These are phyloP conservation scores for Zygotorulaspora sp. DNA, from an alignment of 805 yeast genomes.

Conservation along the genomic window DNA sequence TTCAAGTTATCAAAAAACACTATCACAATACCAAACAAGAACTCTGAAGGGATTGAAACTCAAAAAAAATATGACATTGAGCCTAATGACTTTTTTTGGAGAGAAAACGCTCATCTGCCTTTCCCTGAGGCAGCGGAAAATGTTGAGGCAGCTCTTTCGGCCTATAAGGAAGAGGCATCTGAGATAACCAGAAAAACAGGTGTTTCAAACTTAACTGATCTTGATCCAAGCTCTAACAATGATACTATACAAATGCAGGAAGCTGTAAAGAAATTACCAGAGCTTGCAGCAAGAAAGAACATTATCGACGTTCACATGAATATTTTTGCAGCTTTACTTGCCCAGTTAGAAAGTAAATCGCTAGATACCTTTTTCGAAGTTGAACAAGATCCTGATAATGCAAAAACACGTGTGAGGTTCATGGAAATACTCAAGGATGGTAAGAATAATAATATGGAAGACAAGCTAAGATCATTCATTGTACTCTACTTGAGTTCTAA, in stretches of 20 bases:
- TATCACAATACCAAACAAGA: constrained; percentile 51
- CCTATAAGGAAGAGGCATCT: constrained; percentile 82
- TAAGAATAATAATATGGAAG: constrained; percentile 60
- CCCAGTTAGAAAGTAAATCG: constrained; percentile 78
- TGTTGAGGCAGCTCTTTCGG: constrained; percentile 76
- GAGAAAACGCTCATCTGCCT: constrained; percentile 74
- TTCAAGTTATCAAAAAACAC: constrained; percentile 79
- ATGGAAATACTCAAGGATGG: constrained; percentile 50
- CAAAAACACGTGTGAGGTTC: constrained; percentile 51
- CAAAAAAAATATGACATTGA: constrained; percentile 77
- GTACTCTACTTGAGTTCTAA: constrained; percentile 60
- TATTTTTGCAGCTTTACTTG: constrained; percentile 76
- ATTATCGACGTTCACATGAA: constrained; percentile 96
- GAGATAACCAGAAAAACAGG: constrained; percentile 75
- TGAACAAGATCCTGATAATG: constrained; percentile 68
- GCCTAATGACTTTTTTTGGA: constrained; percentile 93
- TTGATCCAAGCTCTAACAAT: constrained; percentile 49
- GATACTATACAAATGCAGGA: constrained; percentile 70
- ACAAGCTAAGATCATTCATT: constrained; percentile 84
- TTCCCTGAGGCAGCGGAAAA: constrained; percentile 99
- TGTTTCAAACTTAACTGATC: constrained; percentile 65
- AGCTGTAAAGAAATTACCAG: constrained; percentile 90
- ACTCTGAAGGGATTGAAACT: constrained; percentile 37
- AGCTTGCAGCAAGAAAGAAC: constrained; percentile 79
- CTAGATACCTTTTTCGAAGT: constrained; percentile 90